Conservation (phyloP, 2,329 filamentous ascomycete genomes). For the Claviceps quebecensis region DNA sequence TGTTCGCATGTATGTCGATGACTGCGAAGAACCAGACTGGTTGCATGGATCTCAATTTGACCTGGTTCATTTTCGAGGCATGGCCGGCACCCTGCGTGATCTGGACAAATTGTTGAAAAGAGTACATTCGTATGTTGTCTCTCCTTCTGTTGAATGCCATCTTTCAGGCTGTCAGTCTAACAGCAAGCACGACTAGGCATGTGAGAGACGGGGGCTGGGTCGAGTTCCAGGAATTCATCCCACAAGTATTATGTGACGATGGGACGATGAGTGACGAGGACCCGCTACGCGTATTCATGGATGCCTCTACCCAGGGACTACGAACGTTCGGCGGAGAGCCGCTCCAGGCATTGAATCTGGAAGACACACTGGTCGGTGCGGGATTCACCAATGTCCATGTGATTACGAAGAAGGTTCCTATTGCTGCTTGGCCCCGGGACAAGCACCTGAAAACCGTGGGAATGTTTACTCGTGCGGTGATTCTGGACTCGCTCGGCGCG, state of each 20-base stretch:
- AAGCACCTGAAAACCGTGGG: conserved; percentile 26
- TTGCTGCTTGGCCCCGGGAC: conserved; percentile 30
- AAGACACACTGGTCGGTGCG: conserved; percentile 20
- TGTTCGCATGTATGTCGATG: conserved; percentile 48
- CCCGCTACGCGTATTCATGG: conserved; percentile 20
- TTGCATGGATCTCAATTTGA: conserved; percentile 37
- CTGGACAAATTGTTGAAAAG: conserved; percentile 30
- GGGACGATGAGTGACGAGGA: conserved; percentile 28
- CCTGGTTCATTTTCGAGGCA: conserved; percentile 37
- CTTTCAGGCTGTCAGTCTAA: conserved; percentile 3
- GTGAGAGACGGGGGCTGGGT: conserved; percentile 35
- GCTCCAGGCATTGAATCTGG: conserved; percentile 21
- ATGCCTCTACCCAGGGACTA: conserved; percentile 18
- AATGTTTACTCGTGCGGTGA: conserved; percentile 28
- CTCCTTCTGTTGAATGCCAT: not conserved
- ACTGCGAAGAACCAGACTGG: conserved; percentile 45
- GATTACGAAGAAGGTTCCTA: conserved; percentile 29
- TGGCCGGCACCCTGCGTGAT: conserved; percentile 37
- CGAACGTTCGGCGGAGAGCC: conserved; percentile 24
- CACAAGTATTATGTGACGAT: conserved; percentile 28
- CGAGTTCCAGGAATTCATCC: conserved; percentile 34
- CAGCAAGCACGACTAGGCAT: conserved; percentile 15
- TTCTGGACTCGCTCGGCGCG: conserved; percentile 27
- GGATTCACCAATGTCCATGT: conserved; percentile 32
- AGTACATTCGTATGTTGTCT: conserved; percentile 17